Evolutionary conservation across 805 yeast genomes (phyloP).

Genomic region (Blastobotrys terrestris): DNA sequence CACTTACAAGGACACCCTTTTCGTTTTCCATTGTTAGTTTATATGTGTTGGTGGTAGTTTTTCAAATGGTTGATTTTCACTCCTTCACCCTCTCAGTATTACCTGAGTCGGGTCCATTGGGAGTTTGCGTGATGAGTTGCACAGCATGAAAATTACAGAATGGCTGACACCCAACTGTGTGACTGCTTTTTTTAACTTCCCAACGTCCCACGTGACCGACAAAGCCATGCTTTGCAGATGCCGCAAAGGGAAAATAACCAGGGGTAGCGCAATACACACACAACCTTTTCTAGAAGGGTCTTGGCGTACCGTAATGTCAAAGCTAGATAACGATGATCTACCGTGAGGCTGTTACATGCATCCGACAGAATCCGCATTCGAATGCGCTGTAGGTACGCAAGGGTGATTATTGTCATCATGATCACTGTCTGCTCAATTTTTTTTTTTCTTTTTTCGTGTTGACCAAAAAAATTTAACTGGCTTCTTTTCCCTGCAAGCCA

Average conservation of each 20-base stretch:
- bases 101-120: neutral
- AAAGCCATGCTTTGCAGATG: neutral
- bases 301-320: neutral
- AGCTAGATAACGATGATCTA: too few relatives aligned
- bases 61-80: neutral
- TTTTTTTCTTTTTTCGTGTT: too few relatives aligned
- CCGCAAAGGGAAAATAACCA: neutral
- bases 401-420: too few relatives aligned
- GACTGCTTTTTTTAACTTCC: neutral
- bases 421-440: too few relatives aligned
- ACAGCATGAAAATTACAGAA: neutral
- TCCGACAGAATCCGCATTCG: too few relatives aligned
- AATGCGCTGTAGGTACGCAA: too few relatives aligned
- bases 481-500: too few relatives aligned
- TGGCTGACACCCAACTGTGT: too few relatives aligned
- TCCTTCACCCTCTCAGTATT: neutral
- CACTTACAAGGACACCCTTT: conserved; percentile 97
- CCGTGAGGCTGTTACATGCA: too few relatives aligned
- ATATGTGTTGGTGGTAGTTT: neutral
- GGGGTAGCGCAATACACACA: too few relatives aligned
- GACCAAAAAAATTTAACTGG: too few relatives aligned
- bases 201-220: neutral
- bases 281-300: neutral
- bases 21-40: conserved; percentile 91
- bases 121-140: neutral